A percentile compares a stretch with the other conserved stretches of the same genome.
Evolutionary conservation across 768 basidiomycete species (phyloP).

Genomic region (Chalciporus chontae): DNA sequence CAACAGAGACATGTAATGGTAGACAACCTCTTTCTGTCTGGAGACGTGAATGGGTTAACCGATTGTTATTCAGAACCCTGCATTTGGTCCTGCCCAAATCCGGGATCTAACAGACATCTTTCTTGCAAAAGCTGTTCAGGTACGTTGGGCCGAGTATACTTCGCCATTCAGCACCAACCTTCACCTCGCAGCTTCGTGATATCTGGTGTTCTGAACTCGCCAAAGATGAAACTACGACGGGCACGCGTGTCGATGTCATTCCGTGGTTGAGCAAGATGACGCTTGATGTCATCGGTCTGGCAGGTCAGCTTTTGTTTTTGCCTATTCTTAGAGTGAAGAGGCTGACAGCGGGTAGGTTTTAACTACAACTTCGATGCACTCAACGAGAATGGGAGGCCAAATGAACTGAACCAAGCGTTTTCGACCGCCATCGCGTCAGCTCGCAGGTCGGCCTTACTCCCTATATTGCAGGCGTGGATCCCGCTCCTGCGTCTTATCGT

Average conservation of each 20-base stretch:
- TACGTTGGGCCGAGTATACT: slow-evolving; percentile 13
- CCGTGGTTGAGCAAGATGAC: slow-evolving; percentile 33
- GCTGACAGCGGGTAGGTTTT: slow-evolving; percentile 30
- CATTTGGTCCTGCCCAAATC: slow-evolving; percentile 58
- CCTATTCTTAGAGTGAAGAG: background rate
- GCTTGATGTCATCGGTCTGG: slow-evolving; percentile 2
- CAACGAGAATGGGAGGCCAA: slow-evolving; percentile 17
- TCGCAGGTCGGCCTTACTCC: slow-evolving; percentile 16
- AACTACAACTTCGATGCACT: slow-evolving; percentile 35
- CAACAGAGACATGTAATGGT: slow-evolving; percentile 28
- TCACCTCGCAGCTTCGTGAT: slow-evolving; percentile 41
- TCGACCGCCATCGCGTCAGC: slow-evolving; percentile 18
- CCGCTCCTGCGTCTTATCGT: slow-evolving; percentile 36
- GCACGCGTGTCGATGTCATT: slow-evolving; percentile 27
- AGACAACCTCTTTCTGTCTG: background rate
- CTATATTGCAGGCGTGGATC: slow-evolving; percentile 32
- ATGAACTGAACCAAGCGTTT: slow-evolving; percentile 32
- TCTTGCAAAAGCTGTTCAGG: slow-evolving; percentile 50
- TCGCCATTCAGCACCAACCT: background rate
- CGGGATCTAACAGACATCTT: slow-evolving; percentile 57
- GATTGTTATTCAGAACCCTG: slow-evolving; percentile 45
- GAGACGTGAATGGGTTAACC: background rate
- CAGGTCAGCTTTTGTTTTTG: slow-evolving; percentile 24
- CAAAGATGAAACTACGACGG: slow-evolving; percentile 19
- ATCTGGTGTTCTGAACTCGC: slow-evolving; percentile 28